Evolutionary conservation across 805 yeast genomes (phyloP).

Genomic region (Candida khao-thaluensis): DNA sequence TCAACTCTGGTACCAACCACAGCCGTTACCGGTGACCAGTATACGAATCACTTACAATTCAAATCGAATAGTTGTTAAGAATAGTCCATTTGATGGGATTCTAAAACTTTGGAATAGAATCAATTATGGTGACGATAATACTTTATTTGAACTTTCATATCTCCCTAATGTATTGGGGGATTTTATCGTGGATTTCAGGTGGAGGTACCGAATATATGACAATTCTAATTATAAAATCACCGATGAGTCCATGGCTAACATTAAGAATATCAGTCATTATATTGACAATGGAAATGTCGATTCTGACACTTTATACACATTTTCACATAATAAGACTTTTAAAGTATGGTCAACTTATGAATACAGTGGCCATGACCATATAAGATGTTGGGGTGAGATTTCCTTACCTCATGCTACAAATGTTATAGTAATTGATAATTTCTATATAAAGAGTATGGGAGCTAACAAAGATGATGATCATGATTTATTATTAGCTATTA

Average conservation of each 20-base stretch:
- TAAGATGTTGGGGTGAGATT: constrained; percentile 56
- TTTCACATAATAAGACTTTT: constrained; percentile 57
- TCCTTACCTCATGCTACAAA: constrained; percentile 22
- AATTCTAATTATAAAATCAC: constrained; percentile 10
- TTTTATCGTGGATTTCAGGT: constrained; percentile 54
- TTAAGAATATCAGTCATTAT: constrained; percentile 33
- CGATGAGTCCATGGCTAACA: constrained; percentile 33
- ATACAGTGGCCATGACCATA: constrained; percentile 53
- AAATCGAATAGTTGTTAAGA: constrained; percentile 57
- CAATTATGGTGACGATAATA: constrained; percentile 55
- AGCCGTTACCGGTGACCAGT: constrained; percentile 60
- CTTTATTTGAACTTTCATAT: constrained; percentile 67
- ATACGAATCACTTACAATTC: constrained; percentile 68
- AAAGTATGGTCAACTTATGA: constrained; percentile 72
- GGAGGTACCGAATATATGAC: constrained; percentile 43
- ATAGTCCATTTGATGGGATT: constrained; percentile 59
- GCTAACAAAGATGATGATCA: constrained; percentile 8
- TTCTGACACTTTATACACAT: constrained; percentile 54
- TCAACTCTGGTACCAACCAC: constrained; percentile 47
- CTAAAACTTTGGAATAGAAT: constrained; percentile 79
- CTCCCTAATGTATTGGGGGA: constrained; percentile 55
- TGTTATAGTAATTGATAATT: constrained; percentile 36
- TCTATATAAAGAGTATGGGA: constrained; percentile 14
- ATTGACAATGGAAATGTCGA: constrained; percentile 31
- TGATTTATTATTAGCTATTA: constrained; percentile 40